Percentiles rank a stretch among this genome's conserved stretches.
These are phyloP conservation scores for Acarospora socialis DNA, from an alignment of 2,329 filamentous ascomycete species.

Conservation along the genomic window DNA sequence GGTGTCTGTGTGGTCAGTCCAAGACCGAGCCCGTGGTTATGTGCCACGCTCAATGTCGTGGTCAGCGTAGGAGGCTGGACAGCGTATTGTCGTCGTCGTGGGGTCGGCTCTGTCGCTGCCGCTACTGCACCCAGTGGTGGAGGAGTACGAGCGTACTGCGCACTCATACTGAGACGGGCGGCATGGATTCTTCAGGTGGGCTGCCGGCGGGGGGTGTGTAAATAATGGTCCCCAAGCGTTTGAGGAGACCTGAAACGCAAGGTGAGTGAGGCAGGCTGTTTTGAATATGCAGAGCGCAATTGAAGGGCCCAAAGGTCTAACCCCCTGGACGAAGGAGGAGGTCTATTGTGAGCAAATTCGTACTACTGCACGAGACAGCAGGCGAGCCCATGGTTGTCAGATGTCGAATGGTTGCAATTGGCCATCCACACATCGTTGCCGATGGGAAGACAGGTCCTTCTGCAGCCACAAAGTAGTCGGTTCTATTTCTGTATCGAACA, in stretches of 20 bases:
- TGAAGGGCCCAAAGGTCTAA: too few relatives aligned
- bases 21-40: conserved; percentile 4
- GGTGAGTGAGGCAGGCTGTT: too few relatives aligned
- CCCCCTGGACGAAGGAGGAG: too few relatives aligned
- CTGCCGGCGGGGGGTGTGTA: not conserved
- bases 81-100: conserved; percentile 11
- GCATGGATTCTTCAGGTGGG: not conserved
- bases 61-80: conserved; percentile 13
- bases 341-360: too few relatives aligned
- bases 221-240: not conserved
- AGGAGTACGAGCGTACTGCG: not conserved
- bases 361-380: too few relatives aligned
- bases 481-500: too few relatives aligned
- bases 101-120: conserved; percentile 8
- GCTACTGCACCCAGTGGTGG: not conserved
- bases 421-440: too few relatives aligned
- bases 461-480: too few relatives aligned
- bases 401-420: too few relatives aligned
- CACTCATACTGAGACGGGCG: not conserved
- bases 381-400: too few relatives aligned
- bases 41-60: conserved; percentile 10
- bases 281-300: too few relatives aligned
- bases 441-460: too few relatives aligned
- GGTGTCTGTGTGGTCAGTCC: conserved; percentile 19
- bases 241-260: conserved; percentile 1